Percentiles rank a stretch among this genome's conserved stretches.
Evolutionary conservation across 2,329 filamentous ascomycete species (phyloP).

Genomic region (Alternaria infectoria): DNA sequence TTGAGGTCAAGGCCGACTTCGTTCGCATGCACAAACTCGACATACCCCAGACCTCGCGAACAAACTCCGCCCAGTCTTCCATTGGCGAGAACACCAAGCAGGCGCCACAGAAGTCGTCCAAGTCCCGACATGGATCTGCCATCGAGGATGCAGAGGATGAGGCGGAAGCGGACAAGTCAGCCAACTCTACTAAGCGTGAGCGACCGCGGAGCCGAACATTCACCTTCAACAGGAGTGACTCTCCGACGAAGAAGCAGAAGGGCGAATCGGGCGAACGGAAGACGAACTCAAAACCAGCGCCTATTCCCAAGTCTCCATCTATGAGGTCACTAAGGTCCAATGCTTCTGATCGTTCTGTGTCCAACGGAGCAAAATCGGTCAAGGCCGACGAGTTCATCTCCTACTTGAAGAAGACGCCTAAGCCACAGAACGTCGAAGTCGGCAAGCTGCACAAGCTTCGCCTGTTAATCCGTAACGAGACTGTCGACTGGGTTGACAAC

Average conservation of each 20-base stretch:
- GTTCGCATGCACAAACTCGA: slow-evolving; percentile 83
- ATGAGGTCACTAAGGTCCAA: slow-evolving; percentile 62
- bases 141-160: slow-evolving; percentile 25
- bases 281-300: slow-evolving; percentile 71
- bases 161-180: slow-evolving; percentile 17
- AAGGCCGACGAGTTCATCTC: slow-evolving; percentile 83
- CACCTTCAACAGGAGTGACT: slow-evolving; percentile 75
- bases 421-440: slow-evolving; percentile 87
- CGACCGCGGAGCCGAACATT: slow-evolving; percentile 76
- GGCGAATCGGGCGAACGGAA: slow-evolving; percentile 61
- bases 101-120: slow-evolving; percentile 50
- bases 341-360: slow-evolving; percentile 64
- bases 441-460: slow-evolving; percentile 93
- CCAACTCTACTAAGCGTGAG: slow-evolving; percentile 50
- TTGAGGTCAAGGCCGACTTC: slow-evolving; percentile 94
- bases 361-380: slow-evolving; percentile 75
- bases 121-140: slow-evolving; percentile 37
- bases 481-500: slow-evolving; percentile 90
- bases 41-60: slow-evolving; percentile 57
- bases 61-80: slow-evolving; percentile 52
- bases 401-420: slow-evolving; percentile 80
- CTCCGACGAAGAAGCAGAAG: slow-evolving; percentile 77
- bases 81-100: slow-evolving; percentile 52
- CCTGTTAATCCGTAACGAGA: slow-evolving; percentile 89
- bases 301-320: slow-evolving; percentile 69